These are phyloP conservation scores for Trypanosoma avium DNA, from an alignment of 208 protist genomes.

Conservation along the genomic window DNA sequence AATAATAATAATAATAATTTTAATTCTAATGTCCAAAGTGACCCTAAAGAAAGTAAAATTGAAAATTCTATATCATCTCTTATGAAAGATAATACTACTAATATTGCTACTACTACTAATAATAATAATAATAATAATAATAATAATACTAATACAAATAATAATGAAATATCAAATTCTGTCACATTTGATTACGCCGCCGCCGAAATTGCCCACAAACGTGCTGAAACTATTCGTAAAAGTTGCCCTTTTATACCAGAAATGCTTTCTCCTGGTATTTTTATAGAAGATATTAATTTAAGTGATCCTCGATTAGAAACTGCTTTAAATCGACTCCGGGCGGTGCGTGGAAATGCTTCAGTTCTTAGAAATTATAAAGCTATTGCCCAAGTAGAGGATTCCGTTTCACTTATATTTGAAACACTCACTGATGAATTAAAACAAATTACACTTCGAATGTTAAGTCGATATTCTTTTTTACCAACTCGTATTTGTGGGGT, in stretches of 20 bases:
- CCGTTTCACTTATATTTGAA: slow-evolving; percentile 20
- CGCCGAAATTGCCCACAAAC: not conserved
- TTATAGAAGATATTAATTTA: slow-evolving; percentile 41
- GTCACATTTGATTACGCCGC: too few relatives aligned
- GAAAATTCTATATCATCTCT: too few relatives aligned
- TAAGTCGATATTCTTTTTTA: slow-evolving; percentile 38
- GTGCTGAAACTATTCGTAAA: not conserved
- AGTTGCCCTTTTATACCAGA: slow-evolving; percentile 25
- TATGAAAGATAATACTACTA: too few relatives aligned
- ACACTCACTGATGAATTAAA: slow-evolving; percentile 26
- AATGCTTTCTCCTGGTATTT: slow-evolving; percentile 33
- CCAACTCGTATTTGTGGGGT: slow-evolving; percentile 34
- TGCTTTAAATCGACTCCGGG: slow-evolving; percentile 24
- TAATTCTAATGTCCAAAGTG: too few relatives aligned
- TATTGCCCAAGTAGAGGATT: slow-evolving; percentile 19
- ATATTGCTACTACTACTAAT: too few relatives aligned
- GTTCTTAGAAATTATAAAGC: slow-evolving; percentile 10
- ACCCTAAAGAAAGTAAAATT: too few relatives aligned
- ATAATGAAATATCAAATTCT: too few relatives aligned
- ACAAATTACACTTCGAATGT: slow-evolving; percentile 24
- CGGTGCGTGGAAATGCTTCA: slow-evolving; percentile 21
- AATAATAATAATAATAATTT: too few relatives aligned
- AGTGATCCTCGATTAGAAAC: slow-evolving; percentile 30
- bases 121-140: too few relatives aligned
- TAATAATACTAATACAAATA: too few relatives aligned